Base-by-base conservation (phyloP, 805 yeast genomes). In the Candida hispaniensis region DNA sequence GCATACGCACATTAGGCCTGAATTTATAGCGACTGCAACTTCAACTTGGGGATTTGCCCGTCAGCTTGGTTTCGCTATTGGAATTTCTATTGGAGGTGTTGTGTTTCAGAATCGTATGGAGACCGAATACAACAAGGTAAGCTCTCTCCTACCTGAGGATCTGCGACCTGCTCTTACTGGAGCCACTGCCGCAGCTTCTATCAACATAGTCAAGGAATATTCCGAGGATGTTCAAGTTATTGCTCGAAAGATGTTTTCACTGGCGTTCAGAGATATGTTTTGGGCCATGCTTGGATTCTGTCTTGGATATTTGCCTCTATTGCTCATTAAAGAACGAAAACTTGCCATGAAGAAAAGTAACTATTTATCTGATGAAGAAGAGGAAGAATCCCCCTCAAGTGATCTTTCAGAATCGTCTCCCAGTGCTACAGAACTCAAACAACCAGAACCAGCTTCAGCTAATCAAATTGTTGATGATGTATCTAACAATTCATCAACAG, bases 11-110 rank as follows among this genome's bases (percentile, higher is more conserved):
- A 74, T 77, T 23, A 66, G 68, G 41, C 48, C 56, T 1, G 61
- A 67, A 4, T 76, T 75, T n/a, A 61, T 66, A 3, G 57, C 60
- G 3, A 48, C 69, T 49, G 59, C 69, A 1, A 68, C 74, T 4
- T 52, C 72, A 0, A 55, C 62, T 30, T 38, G 66, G 39, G 60
- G 61, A 41, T 67, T 67, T 44, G 47, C 50, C 7, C 60, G 75
- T 44, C 47, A 41, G 17, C 33, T 47, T 5, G 51, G 50, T 4
- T 29, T 47, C 21, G 50, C 66, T 1, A 41, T 69, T 12, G 69
- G 68, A 11, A 66, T 69, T 26, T 58, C 73, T 1, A 21, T 71
- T 20, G 62, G 67, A 15, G 56, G 66, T 4, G 58, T 55, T 22
- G 49, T 66, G 12, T 59, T 64, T 3, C 67, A 65, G 39, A 54